These are phyloP conservation scores for Cladorrhinum sp. DNA, from an alignment of 2,329 filamentous ascomycete genomes.

Conservation along the genomic window DNA sequence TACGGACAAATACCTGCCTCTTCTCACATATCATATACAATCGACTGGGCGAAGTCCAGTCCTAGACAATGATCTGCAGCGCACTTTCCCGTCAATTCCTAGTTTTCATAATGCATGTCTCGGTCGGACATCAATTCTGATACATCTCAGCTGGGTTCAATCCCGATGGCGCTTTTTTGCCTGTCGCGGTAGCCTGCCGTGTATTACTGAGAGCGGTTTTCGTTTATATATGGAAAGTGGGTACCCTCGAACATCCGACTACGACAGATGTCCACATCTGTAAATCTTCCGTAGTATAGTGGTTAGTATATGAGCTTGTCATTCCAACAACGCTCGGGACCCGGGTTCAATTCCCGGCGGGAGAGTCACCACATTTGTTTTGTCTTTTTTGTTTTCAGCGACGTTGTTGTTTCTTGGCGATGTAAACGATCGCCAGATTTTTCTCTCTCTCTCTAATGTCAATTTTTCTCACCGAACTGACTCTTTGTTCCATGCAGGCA, in stretches of 20 bases:
- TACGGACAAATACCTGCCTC: background rate
- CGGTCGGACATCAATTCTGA: background rate
- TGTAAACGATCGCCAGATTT: no score
- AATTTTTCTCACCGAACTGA: no score
- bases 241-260: background rate
- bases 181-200: background rate
- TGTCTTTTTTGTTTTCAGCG: background rate
- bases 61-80: background rate
- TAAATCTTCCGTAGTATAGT: constrained; percentile 9
- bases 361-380: constrained; percentile 3
- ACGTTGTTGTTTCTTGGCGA: no score
- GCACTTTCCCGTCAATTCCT: background rate
- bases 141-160: background rate
- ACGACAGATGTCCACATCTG: constrained; percentile 5
- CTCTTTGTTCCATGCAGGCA: no score
- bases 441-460: no score
- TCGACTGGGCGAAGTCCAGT: no score
- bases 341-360: constrained; percentile 8
- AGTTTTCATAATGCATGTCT: background rate
- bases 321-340: constrained; percentile 6
- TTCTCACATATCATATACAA: background rate
- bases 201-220: background rate
- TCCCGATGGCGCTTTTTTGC: background rate
- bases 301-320: constrained; percentile 8
- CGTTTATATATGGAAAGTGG: no score